Base-by-base conservation (phyloP, 352 stramenopile species). In the Halophytophthora polymorphica region DNA sequence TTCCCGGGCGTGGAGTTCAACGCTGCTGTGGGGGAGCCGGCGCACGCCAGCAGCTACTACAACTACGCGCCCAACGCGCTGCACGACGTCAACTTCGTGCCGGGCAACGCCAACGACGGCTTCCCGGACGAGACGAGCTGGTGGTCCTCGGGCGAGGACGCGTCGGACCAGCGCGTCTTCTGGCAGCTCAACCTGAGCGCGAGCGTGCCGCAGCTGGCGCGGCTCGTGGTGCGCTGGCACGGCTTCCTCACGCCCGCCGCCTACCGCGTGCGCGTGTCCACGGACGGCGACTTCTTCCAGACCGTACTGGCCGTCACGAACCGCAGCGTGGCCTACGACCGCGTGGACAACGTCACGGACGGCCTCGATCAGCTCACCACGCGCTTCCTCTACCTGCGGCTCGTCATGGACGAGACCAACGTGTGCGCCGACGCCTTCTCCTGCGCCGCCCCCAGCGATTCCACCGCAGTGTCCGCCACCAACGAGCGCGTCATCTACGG, bases 171-270 rank as follows among this genome's bases (percentile, higher is more conserved):
- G 34, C 48, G 58, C 10, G 62, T 85, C 2, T 92, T 82, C 56
- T 92, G 79, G 73, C 82, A 92, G 61, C 59, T 90, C 15, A 90
- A 92, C 52, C 65, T 93, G 55, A 85, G 76, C 15, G 42, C 58
- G 1, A 45, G 73, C 31, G 65, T 64, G 40, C 63, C 77, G 3
- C 57, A 56, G 1, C 54, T 88, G n/a, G 63, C 64, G 33, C 71
- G 80, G 12, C 69, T 90, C 41, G 62, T 93, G 22, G 69, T 93
- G 38, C 79, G 75, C 0, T 93, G 79, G 82, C 77, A 93, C 60
- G 80, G 80, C 18, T 91, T 79, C 65, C 46, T 89, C 48, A 71
- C 76, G 15, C 75, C 79, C 0, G 28, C 61, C n/a, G 66, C 44
- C 50, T 90, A 87, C 49, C 64, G 60, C 31, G 49, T 93, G 22